Percentiles rank a stretch among this genome's conserved stretches.
phyloP scores from a whole-genome alignment of 257 asterid species.

The Solanum habrochaites region DNA sequence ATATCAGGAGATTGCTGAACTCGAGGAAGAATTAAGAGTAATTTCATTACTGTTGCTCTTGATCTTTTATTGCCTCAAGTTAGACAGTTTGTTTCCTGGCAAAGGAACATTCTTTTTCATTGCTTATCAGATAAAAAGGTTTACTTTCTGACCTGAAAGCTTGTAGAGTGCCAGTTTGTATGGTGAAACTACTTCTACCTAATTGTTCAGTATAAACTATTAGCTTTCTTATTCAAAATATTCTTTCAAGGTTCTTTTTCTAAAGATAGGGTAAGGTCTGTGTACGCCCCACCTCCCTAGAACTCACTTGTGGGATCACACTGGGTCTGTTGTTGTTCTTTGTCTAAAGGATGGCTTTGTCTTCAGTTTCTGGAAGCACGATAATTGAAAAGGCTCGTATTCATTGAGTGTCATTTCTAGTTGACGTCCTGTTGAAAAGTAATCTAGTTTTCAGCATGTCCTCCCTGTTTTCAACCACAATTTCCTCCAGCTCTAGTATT shows the following conservation, averaged over 20 bases:
- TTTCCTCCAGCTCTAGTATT: neutral
- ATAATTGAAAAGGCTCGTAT: neutral
- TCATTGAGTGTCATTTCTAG: neutral
- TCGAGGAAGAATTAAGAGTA: slow-evolving; percentile 86
- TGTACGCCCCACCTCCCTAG: neutral
- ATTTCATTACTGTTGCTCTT: slow-evolving; percentile 9
- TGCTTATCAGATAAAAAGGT: neutral
- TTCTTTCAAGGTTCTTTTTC: neutral
- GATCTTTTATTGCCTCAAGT: neutral
- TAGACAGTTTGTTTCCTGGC: neutral
- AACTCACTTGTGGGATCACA: neutral
- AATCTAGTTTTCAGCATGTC: neutral
- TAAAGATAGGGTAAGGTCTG: neutral
- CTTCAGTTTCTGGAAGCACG: neutral
- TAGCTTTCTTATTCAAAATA: neutral
- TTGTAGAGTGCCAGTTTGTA: neutral
- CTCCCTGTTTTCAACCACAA: neutral
- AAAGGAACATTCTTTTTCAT: neutral
- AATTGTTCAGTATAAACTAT: neutral
- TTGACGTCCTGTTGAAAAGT: neutral
- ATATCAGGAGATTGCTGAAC: slow-evolving; percentile 71
- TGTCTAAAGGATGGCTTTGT: neutral
- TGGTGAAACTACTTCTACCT: neutral
- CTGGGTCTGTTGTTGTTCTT: neutral
- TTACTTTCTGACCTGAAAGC: neutral